Percentiles rank a stretch among this genome's conserved stretches.
Conservation (phyloP, 164 flowering plant genomes). For the Aristolochia contorta region DNA sequence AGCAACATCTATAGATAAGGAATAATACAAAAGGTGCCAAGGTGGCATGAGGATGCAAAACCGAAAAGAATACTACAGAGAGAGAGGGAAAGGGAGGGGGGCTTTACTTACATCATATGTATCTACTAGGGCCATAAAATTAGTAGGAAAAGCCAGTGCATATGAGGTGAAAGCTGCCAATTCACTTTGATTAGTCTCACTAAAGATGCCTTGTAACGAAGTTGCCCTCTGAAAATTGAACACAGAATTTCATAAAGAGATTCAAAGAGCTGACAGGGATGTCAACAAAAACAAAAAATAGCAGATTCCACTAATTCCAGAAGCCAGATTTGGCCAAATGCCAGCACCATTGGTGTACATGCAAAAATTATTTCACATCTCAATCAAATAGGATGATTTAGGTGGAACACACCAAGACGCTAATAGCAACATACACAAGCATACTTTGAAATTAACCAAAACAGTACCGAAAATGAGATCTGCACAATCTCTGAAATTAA, state of each 20-base stretch:
- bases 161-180: conserved; percentile 96
- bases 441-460: no score
- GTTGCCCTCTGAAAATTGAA: conserved; percentile 44
- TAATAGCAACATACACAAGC: no score
- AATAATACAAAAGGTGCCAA: neutral
- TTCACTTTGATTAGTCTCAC: conserved; percentile 97
- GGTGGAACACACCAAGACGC: no score
- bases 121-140: conserved; percentile 91
- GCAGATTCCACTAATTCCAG: neutral
- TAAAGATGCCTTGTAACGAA: conserved; percentile 53
- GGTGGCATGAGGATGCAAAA: no score
- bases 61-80: no score
- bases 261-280: neutral
- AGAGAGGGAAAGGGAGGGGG: no score
- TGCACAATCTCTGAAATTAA: no score
- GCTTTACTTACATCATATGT: conserved; percentile 89
- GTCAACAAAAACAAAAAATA: neutral
- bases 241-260: neutral
- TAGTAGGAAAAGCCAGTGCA: conserved; percentile 86
- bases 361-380: neutral
- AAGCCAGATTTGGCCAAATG: neutral
- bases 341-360: neutral
- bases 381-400: no score
- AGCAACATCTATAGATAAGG: no score
- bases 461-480: no score